Conservation (phyloP, 352 stramenopile species). For the Peronospora destructor region DNA sequence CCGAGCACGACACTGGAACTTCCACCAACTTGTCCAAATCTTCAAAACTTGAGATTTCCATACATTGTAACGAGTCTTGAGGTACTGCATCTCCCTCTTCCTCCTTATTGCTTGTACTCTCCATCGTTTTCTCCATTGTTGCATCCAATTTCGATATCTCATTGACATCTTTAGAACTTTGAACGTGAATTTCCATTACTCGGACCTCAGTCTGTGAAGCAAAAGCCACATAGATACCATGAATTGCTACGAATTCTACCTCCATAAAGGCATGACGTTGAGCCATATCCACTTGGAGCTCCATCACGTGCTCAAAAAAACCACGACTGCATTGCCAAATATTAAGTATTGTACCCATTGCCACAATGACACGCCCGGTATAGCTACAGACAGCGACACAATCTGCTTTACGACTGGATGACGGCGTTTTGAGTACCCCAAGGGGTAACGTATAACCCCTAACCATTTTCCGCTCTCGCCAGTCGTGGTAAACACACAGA, state of each 20-base stretch:
- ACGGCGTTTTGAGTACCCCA: conserved; percentile 53
- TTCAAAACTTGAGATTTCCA: conserved; percentile 30
- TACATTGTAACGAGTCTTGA: conserved; percentile 41
- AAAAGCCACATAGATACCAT: conserved; percentile 70
- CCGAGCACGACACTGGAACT: conserved; percentile 47
- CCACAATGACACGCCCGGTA: conserved; percentile 68
- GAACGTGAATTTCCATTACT: conserved; percentile 78
- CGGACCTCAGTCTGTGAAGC: conserved; percentile 70
- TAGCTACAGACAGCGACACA: conserved; percentile 80
- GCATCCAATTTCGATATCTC: conserved; percentile 12
- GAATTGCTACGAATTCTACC: conserved; percentile 74
- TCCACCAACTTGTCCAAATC: conserved; percentile 48
- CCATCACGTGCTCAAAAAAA: conserved; percentile 87
- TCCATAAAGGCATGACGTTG: conserved; percentile 63
- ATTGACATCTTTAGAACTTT: conserved; percentile 34
- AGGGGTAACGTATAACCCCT: conserved; percentile 79
- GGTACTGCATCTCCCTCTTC: conserved; percentile 18
- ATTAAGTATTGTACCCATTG: conserved; percentile 70
- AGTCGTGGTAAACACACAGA: conserved; percentile 85
- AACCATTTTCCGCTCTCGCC: conserved; percentile 71
- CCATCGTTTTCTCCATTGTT: conserved; percentile 4
- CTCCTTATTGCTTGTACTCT: conserved; percentile 1
- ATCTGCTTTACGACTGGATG: conserved; percentile 48
- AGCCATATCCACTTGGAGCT: conserved; percentile 75
- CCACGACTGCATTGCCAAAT: conserved; percentile 81